Base-by-base conservation (phyloP, 1,284 basidiomycete genomes). In the Lignosus rhinocerotis region DNA sequence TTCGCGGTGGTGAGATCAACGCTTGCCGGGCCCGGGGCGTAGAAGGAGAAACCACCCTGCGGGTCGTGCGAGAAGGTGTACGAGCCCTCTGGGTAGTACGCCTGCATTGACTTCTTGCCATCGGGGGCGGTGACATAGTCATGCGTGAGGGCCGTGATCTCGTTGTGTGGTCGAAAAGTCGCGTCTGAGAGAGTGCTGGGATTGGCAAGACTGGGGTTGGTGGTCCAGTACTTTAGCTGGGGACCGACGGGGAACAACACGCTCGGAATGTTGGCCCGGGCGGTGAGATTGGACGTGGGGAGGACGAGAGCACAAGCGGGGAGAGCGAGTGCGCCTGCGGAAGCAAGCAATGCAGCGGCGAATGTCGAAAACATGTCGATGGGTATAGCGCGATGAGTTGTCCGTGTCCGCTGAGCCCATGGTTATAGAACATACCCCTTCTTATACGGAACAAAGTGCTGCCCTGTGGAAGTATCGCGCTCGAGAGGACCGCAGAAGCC, bases 71-170 rank as follows among this genome's bases (percentile, higher is more conserved):
- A 81, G 8, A 87, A 86, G 62, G 84, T 83, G 68, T 81, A 80
- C 0, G 86, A 87, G 50, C 78, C 74, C 30, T 75, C 74, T 3
- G 85, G 85, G 67, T 84, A 89, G 55, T 80, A 67, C 9, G 87
- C 72, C 55, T 82, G 80, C 38, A 88, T 79, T 3, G 78, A 70
- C 54, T 63, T 58, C 70, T 76, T 77, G 63, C 81, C 80, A 54
- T 83, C 80, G 21, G 78, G 79, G 7, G 79, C 79, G 33, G 67
- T 58, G 49, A 74, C 73, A 64, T 79, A 81, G 41, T 69, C 67
- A 65, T 80, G 79, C 3, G 75, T 53, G 17, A 83, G 70, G 9
- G 64, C 68, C 0, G 56, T 65, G 47, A 81, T 64, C n/a, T 74
- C 57, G 25, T 78, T 73, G 19, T 66, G 72, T 7, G 76, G 78